Evolutionary conservation across 768 basidiomycete species (phyloP).

Genomic region (Lactarius trivialis): DNA sequence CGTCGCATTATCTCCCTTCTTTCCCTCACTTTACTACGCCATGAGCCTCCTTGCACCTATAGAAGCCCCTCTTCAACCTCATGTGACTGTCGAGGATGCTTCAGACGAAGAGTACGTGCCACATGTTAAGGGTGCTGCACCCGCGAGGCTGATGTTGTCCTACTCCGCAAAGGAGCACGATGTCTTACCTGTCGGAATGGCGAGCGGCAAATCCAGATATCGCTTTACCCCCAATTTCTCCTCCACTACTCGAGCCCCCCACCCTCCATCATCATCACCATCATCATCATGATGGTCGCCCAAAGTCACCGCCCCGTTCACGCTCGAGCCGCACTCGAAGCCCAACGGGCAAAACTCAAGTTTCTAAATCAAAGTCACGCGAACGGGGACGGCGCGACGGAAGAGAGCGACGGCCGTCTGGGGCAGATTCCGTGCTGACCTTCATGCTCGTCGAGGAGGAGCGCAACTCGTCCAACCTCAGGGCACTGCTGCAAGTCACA

Average conservation of each 20-base stretch:
- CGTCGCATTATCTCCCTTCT: background rate
- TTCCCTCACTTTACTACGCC: background rate
- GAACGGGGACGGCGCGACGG: conserved; percentile 10
- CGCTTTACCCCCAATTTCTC: conserved; percentile 1
- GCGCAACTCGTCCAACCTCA: conserved; percentile 23
- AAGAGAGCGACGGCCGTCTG: conserved; percentile 13
- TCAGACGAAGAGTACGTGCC: conserved; percentile 20
- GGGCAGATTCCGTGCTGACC: conserved; percentile 21
- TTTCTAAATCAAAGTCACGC: conserved; percentile 17
- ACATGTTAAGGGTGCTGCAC: background rate
- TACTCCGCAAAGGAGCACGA: conserved; percentile 5
- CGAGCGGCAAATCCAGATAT: background rate
- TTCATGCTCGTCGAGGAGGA: conserved; percentile 24
- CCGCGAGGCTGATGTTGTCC: conserved; percentile 3
- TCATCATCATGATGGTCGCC: background rate
- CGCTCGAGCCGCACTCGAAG: conserved; percentile 7
- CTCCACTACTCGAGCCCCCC: conserved; percentile 5
- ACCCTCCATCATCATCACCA: background rate
- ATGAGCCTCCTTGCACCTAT: conserved; percentile 11
- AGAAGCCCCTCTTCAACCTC: conserved; percentile 7
- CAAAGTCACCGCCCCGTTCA: background rate
- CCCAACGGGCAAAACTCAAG: conserved; percentile 13
- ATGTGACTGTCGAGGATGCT: conserved; percentile 20
- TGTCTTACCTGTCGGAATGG: conserved; percentile 14
- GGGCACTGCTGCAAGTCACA: conserved; percentile 21